These are phyloP conservation scores for Blastomyces emzantsi DNA, from an alignment of 2,329 filamentous ascomycete genomes.

Conservation along the genomic window DNA sequence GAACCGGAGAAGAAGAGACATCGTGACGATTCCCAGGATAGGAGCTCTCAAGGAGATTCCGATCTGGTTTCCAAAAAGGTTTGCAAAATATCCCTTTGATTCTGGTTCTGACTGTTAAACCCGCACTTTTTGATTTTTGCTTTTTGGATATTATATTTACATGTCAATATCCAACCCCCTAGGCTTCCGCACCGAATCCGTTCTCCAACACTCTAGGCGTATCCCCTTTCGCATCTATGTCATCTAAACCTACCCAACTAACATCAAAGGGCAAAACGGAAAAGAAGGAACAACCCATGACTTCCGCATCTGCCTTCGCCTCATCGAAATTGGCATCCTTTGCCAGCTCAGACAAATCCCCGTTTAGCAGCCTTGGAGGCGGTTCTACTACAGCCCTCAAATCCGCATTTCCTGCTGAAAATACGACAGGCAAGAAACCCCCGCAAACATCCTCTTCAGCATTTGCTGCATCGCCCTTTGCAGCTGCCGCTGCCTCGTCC, in stretches of 20 bases:
- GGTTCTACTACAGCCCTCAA: constrained; percentile 31
- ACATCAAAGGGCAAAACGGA: constrained; percentile 18
- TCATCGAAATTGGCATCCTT: constrained; percentile 61
- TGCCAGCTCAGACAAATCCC: constrained; percentile 51
- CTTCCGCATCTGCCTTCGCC: constrained; percentile 56
- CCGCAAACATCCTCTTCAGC: constrained; percentile 17
- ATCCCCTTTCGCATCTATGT: constrained; percentile 36
- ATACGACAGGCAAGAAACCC: constrained; percentile 17
- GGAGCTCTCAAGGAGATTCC: constrained; percentile 19
- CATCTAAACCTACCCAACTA: constrained; percentile 21
- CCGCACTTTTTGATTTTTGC: not conserved
- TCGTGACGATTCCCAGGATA: constrained; percentile 35
- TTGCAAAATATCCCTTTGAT: constrained; percentile 2
- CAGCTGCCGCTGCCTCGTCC: constrained; percentile 23
- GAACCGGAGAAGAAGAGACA: constrained; percentile 38
- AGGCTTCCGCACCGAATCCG: constrained; percentile 29
- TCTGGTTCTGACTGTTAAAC: not conserved
- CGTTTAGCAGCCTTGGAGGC: constrained; percentile 51
- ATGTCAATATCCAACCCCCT: not conserved
- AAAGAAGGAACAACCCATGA: constrained; percentile 26
- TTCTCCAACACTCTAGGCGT: constrained; percentile 38
- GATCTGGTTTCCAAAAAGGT: constrained; percentile 20
- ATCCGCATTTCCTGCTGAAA: constrained; percentile 16
- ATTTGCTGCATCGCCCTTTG: constrained; percentile 23
- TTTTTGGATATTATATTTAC: constrained; percentile 2